These are phyloP conservation scores for Soucietia sequanensis DNA, from an alignment of 805 yeast genomes.

Conservation along the genomic window DNA sequence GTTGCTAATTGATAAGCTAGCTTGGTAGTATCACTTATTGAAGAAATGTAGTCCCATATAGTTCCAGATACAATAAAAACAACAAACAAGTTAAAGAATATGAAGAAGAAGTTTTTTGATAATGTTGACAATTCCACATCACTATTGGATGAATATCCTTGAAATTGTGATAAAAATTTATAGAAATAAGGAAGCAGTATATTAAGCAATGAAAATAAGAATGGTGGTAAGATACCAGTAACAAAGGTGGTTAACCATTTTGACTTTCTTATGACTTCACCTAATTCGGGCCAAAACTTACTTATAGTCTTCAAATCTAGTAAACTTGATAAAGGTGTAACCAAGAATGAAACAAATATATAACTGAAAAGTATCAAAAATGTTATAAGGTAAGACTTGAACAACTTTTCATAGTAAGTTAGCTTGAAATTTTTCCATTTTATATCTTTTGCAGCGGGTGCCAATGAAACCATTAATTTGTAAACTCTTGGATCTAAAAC, in stretches of 20 bases:
- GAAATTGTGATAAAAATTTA: constrained; percentile 46
- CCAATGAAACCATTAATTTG: constrained; percentile 40
- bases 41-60: constrained; percentile 56
- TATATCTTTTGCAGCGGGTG: constrained; percentile 49
- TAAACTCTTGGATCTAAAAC: constrained; percentile 45
- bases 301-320: constrained; percentile 55
- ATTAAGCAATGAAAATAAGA: constrained; percentile 55
- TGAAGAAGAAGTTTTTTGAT: constrained; percentile 57
- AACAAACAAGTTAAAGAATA: constrained; percentile 59
- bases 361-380: constrained; percentile 47
- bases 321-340: constrained; percentile 55
- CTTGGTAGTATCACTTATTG: constrained; percentile 56
- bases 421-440: constrained; percentile 46
- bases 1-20: constrained; percentile 55
- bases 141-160: constrained; percentile 56
- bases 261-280: constrained; percentile 49
- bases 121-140: constrained; percentile 58
- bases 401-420: constrained; percentile 35
- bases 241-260: constrained; percentile 54
- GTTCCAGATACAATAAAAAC: constrained; percentile 65
- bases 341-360: constrained; percentile 52
- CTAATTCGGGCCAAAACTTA: constrained; percentile 59
- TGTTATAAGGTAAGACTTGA: constrained; percentile 41
- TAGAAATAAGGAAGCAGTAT: constrained; percentile 55
- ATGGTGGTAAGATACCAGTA: constrained; percentile 62